Evolutionary conservation across 2,329 filamentous ascomycete species (phyloP).

Genomic region (Fusarium subglutinans): DNA sequence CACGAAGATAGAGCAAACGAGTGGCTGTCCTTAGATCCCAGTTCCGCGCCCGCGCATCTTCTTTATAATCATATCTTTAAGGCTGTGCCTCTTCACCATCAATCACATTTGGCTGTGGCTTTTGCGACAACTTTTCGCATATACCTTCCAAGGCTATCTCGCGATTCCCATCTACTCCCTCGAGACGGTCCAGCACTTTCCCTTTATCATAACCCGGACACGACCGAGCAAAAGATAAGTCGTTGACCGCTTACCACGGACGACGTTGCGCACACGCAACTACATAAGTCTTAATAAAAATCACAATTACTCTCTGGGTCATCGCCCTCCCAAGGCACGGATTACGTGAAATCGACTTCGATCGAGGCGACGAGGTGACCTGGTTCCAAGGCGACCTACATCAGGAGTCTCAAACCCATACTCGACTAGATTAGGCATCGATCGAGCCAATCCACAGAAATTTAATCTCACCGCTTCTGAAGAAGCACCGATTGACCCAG

Average conservation of each 20-base stretch:
- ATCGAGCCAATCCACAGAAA: conserved; percentile 18
- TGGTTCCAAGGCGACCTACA: conserved; percentile 6
- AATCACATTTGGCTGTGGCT: background rate
- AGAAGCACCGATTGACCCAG: conserved; percentile 15
- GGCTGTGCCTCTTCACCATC: conserved; percentile 23
- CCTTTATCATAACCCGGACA: background rate
- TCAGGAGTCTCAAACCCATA: conserved; percentile 20
- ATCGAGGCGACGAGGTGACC: conserved; percentile 15
- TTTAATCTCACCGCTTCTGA: conserved; percentile 13
- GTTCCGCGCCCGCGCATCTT: background rate
- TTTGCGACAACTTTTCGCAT: conserved; percentile 20
- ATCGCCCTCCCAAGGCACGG: background rate
- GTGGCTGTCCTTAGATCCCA: conserved; percentile 1
- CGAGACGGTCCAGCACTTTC: background rate
- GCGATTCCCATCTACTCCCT: background rate
- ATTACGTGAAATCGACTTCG: conserved; percentile 1
- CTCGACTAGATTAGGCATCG: conserved; percentile 33
- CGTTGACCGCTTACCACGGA: conserved; percentile 19
- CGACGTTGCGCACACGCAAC: conserved; percentile 6
- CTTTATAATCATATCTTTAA: conserved; percentile 4
- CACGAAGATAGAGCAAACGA: conserved; percentile 14
- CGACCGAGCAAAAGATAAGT: conserved; percentile 4
- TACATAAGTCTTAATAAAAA: conserved; percentile 16
- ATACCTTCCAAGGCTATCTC: background rate
- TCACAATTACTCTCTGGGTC: background rate